Percentiles rank a stretch among this genome's conserved stretches.
Conservation (phyloP, 352 stramenopile species). For the Globisporangium radiosum region DNA sequence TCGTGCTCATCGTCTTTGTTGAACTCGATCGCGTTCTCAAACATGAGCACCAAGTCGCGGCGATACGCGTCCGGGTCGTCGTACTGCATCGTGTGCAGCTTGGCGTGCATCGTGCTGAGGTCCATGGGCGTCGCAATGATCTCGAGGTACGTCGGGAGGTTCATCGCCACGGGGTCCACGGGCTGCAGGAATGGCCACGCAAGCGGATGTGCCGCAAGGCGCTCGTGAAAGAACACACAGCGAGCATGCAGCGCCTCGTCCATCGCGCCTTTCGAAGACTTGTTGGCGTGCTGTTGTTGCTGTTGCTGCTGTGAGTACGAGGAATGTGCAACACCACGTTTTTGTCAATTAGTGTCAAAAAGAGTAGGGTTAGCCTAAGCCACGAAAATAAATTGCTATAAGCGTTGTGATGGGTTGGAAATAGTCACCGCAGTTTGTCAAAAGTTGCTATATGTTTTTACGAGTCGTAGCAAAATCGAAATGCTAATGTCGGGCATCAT, state of each 20-base stretch:
- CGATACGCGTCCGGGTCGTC: constrained; percentile 43
- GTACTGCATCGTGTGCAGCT: constrained; percentile 61
- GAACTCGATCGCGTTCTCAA: constrained; percentile 83
- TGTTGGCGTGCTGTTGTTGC: too few species aligned
- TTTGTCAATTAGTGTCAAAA: too few species aligned
- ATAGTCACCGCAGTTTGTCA: too few species aligned
- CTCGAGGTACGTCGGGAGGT: constrained; percentile 92
- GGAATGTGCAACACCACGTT: too few species aligned
- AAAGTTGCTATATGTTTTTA: too few species aligned
- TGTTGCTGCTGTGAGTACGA: too few species aligned
- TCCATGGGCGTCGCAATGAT: constrained; percentile 97
- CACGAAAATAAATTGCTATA: too few species aligned
- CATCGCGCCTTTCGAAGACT: constrained; percentile 17
- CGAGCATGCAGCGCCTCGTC: constrained; percentile 36
- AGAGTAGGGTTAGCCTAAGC: too few species aligned
- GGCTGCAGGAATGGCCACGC: constrained; percentile 90
- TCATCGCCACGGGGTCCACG: constrained; percentile 91
- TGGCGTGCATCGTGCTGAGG: constrained; percentile 89
- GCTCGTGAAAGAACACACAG: constrained; percentile 56
- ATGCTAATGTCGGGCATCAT: too few species aligned
- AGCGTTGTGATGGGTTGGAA: too few species aligned
- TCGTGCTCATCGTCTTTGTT: constrained; percentile 73
- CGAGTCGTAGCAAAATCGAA: too few species aligned
- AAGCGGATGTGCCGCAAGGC: constrained; percentile 50
- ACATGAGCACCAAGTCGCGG: constrained; percentile 77